Conservation (phyloP, 768 basidiomycete species). For the Mycena vulgaris region DNA sequence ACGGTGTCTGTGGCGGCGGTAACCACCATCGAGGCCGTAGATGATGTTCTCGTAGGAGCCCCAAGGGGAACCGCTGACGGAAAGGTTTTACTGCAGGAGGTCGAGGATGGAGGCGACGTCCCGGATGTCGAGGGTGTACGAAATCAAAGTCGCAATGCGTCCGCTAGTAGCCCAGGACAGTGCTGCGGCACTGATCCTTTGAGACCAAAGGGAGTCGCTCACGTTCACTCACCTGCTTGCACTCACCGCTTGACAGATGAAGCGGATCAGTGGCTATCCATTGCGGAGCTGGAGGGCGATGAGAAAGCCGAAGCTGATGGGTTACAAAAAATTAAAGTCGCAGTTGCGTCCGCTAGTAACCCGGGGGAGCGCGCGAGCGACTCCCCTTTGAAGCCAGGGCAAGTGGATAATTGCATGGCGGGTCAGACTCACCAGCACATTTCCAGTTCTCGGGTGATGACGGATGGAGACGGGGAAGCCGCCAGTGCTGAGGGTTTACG, state of each 20-base stretch:
- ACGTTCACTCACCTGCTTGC: not conserved
- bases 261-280: constrained; percentile 1
- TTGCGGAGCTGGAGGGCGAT: constrained; percentile 5
- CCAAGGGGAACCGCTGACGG: not conserved
- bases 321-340: constrained; percentile 25
- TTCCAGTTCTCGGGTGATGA: not conserved
- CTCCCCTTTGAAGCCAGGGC: constrained; percentile 18
- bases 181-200: constrained; percentile 20
- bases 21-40: not conserved
- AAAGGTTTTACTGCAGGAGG: not conserved
- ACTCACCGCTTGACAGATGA: constrained; percentile 12
- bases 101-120: not conserved
- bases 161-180: constrained; percentile 29
- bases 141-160: constrained; percentile 22
- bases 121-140: constrained; percentile 3
- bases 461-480: not conserved
- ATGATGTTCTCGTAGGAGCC: not conserved
- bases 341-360: constrained; percentile 22
- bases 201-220: constrained; percentile 14
- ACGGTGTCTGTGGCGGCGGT: not conserved
- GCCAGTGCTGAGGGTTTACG: constrained; percentile 18
- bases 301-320: constrained; percentile 11
- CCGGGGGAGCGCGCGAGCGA: constrained; percentile 8
- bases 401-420: not conserved
- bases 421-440: constrained; percentile 1